Conservation (phyloP, 768 basidiomycete genomes). For the Lentinula aciculospora region DNA sequence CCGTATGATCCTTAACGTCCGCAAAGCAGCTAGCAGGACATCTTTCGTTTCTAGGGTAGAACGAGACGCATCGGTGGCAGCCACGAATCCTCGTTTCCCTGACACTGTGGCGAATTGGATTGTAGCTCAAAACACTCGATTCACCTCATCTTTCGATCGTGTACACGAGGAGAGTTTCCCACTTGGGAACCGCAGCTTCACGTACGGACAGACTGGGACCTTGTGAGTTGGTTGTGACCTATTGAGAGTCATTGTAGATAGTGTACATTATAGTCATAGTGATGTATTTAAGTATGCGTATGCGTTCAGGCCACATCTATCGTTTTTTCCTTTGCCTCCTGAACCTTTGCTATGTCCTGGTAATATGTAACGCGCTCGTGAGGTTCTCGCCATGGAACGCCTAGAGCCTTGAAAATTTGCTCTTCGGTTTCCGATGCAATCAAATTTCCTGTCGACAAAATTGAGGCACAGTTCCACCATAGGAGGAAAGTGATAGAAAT, state of each 20-base stretch:
- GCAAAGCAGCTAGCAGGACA: constrained; percentile 22
- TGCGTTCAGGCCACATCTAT: too few species aligned
- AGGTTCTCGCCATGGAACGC: constrained; percentile 80
- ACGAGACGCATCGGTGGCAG: background rate
- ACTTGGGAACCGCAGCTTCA: background rate
- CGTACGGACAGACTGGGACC: background rate
- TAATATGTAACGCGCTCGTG: constrained; percentile 50
- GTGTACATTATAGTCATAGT: background rate
- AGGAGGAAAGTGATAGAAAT: background rate
- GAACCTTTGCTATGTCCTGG: background rate
- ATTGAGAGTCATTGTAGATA: background rate
- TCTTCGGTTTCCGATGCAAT: constrained; percentile 82
- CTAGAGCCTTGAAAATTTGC: constrained; percentile 77
- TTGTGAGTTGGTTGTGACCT: background rate
- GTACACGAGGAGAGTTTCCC: background rate
- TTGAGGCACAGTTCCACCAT: background rate
- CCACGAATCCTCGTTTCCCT: background rate
- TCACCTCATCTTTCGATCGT: background rate
- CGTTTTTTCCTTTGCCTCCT: background rate
- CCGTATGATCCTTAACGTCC: constrained; percentile 40
- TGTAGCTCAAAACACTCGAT: background rate
- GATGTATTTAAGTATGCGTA: too few species aligned
- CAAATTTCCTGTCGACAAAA: constrained; percentile 41
- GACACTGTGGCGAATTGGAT: background rate
- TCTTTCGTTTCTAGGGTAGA: background rate